Conservation (phyloP, 352 stramenopile genomes). For the Globisporangium orthogonon region DNA sequence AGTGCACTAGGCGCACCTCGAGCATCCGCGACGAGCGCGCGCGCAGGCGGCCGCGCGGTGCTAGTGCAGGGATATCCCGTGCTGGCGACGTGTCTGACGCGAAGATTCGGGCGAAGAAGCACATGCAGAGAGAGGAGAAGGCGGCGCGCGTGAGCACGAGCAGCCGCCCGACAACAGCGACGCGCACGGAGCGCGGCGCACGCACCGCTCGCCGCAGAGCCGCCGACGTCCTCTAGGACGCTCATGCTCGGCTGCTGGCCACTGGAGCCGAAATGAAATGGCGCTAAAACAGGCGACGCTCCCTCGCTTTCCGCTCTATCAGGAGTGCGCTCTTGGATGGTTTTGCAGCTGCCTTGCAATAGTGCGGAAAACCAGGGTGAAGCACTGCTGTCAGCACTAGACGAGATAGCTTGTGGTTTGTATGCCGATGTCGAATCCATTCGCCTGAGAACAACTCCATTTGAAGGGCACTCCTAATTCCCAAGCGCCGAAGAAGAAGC, state of each 20-base stretch:
- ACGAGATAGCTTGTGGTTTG: too few relatives aligned
- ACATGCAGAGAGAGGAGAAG: neutral
- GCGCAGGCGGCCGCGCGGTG: slow-evolving; percentile 15
- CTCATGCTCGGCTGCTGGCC: slow-evolving; percentile 14
- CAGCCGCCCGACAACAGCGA: neutral
- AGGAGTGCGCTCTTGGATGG: too few relatives aligned
- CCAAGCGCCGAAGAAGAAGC: neutral
- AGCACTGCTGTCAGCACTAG: too few relatives aligned
- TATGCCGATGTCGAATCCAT: too few relatives aligned
- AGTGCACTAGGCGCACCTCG: slow-evolving; percentile 5
- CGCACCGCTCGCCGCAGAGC: slow-evolving; percentile 20
- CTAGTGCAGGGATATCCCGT: slow-evolving; percentile 1
- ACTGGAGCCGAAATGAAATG: neutral
- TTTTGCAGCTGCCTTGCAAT: too few relatives aligned
- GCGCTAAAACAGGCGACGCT: too few relatives aligned
- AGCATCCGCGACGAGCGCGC: slow-evolving; percentile 14
- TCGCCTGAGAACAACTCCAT: too few relatives aligned
- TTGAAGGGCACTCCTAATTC: too few relatives aligned
- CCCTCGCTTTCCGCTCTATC: too few relatives aligned
- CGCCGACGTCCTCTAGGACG: slow-evolving; percentile 21
- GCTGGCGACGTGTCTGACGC: slow-evolving; percentile 15
- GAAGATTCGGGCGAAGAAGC: neutral
- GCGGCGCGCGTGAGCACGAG: neutral
- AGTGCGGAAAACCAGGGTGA: too few relatives aligned
- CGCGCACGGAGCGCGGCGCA: neutral